These are phyloP conservation scores for Fusarium coffeatum DNA, from an alignment of 2,329 filamentous ascomycete genomes.

Conservation along the genomic window DNA sequence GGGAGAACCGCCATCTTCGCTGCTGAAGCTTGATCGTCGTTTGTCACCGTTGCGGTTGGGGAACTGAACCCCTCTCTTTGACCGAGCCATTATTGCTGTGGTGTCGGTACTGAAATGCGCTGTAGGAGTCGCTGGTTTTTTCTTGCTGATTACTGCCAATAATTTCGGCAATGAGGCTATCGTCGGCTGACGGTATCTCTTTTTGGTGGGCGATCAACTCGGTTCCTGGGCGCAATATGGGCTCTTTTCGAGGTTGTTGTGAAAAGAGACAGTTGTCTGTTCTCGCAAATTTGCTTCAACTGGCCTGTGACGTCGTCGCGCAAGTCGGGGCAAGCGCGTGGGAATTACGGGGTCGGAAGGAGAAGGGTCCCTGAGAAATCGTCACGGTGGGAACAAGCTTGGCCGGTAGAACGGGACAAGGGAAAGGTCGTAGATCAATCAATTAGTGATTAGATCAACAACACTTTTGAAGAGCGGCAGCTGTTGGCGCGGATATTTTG, in stretches of 20 bases:
- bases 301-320: slow-evolving; percentile 32
- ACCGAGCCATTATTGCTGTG: slow-evolving; percentile 49
- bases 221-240: slow-evolving; percentile 8
- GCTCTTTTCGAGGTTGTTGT: background rate
- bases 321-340: slow-evolving; percentile 28
- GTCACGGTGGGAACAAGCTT: slow-evolving; percentile 14
- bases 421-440: slow-evolving; percentile 5
- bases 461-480: slow-evolving; percentile 13
- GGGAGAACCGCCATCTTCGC: slow-evolving; percentile 62
- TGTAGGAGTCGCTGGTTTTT: background rate
- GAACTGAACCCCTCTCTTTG: slow-evolving; percentile 66
- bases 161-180: slow-evolving; percentile 18
- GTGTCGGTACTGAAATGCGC: slow-evolving; percentile 13
- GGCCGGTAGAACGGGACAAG: background rate
- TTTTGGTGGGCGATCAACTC: background rate
- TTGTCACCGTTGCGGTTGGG: slow-evolving; percentile 63
- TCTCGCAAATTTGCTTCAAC: slow-evolving; percentile 4
- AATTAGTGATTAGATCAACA: background rate
- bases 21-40: slow-evolving; percentile 77
- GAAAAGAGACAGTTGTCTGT: slow-evolving; percentile 8
- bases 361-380: slow-evolving; percentile 18
- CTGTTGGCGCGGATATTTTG: slow-evolving; percentile 23
- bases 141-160: slow-evolving; percentile 1
- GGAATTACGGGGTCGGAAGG: slow-evolving; percentile 25
- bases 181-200: slow-evolving; percentile 10